Conservation (phyloP, 192 early-diverging fungal species). For the Kappamyces sp. region DNA sequence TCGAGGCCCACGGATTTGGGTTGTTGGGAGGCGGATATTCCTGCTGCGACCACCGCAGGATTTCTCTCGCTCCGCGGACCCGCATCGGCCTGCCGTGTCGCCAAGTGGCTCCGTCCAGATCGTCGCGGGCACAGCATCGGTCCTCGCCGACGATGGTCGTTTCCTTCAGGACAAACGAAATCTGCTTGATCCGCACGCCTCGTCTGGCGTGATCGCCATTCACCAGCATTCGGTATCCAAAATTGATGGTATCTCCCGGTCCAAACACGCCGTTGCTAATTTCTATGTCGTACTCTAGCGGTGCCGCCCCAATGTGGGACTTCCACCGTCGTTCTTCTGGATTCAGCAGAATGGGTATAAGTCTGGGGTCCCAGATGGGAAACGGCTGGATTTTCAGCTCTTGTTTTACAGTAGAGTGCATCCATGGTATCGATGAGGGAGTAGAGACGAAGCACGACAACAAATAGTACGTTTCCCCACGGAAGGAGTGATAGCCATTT, state of each 20-base stretch:
- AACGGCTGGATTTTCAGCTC: slow-evolving; percentile 26
- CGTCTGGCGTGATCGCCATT: slow-evolving; percentile 32
- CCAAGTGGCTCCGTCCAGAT: slow-evolving; percentile 16
- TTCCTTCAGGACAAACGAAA: slow-evolving; percentile 34
- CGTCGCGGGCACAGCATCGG: slow-evolving; percentile 17
- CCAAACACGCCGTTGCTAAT: slow-evolving; percentile 37
- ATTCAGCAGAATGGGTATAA: slow-evolving; percentile 33
- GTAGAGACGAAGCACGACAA: slow-evolving; percentile 29
- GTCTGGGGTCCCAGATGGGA: slow-evolving; percentile 41
- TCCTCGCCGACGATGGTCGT: slow-evolving; percentile 36
- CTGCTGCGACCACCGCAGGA: slow-evolving; percentile 35
- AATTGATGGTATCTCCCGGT: slow-evolving; percentile 35
- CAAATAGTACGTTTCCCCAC: slow-evolving; percentile 19
- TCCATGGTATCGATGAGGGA: slow-evolving; percentile 16
- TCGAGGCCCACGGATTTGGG: too few relatives aligned
- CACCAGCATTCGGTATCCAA: slow-evolving; percentile 42
- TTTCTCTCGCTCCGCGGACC: slow-evolving; percentile 25
- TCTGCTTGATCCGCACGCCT: slow-evolving; percentile 38
- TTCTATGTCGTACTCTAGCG: slow-evolving; percentile 50
- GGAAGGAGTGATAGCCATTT: background rate
- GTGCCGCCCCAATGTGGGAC: slow-evolving; percentile 34
- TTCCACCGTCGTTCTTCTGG: slow-evolving; percentile 43
- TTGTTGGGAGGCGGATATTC: slow-evolving; percentile 20
- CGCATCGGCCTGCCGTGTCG: slow-evolving; percentile 11
- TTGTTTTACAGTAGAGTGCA: slow-evolving; percentile 6